Conservation (phyloP, 768 basidiomycete species). For the Agaricus bisporus region DNA sequence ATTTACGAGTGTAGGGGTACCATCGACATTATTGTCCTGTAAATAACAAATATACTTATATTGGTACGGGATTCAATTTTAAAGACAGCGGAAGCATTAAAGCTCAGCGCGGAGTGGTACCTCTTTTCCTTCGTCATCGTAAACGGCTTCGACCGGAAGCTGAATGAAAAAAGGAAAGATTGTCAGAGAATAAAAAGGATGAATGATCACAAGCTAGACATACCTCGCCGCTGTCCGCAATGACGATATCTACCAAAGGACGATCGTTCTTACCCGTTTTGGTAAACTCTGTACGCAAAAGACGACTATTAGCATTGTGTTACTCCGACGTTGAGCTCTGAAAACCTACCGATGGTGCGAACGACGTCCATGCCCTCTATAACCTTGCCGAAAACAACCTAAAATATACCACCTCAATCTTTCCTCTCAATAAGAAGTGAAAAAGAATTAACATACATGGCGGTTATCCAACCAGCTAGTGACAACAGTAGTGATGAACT, state of each 20-base stretch:
- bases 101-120: conserved; percentile 95
- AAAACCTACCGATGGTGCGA: conserved; percentile 55
- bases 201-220: conserved; percentile 5
- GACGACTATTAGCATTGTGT: neutral
- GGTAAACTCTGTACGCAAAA: conserved; percentile 55
- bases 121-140: conserved; percentile 71
- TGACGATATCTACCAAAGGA: conserved; percentile 71
- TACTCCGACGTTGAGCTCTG: neutral
- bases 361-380: conserved; percentile 91
- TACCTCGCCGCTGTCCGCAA: conserved; percentile 88
- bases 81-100: conserved; percentile 43
- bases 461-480: conserved; percentile 90
- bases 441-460: conserved; percentile 47
- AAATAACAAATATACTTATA: conserved; percentile 36
- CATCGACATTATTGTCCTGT: conserved; percentile 2
- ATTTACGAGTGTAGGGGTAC: neutral
- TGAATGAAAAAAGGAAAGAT: conserved; percentile 17
- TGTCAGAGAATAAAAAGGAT: conserved; percentile 11
- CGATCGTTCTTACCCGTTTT: conserved; percentile 65
- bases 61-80: conserved; percentile 37
- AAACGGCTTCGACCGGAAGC: conserved; percentile 47
- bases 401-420: neutral
- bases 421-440: neutral
- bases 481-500: conserved; percentile 90
- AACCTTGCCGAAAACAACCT: conserved; percentile 93